Evolutionary conservation across 148 eudicot genomes (phyloP).

Genomic region (Rhododendron vialii): DNA sequence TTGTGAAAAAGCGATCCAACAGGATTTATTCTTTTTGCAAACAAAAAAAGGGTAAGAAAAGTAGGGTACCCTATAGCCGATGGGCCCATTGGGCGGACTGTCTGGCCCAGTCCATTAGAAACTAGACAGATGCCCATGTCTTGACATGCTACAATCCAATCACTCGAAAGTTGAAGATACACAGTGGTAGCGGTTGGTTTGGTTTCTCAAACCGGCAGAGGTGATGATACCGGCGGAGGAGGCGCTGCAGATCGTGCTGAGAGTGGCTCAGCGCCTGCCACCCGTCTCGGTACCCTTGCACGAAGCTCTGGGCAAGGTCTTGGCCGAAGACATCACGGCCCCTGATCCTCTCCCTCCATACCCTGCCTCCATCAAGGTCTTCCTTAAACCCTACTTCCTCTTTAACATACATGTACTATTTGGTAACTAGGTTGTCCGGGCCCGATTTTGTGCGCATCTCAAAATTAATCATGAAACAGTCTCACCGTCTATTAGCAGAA

Average conservation of each 20-base stretch:
- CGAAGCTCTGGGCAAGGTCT: slow-evolving; percentile 59
- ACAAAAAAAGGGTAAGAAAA: too few relatives aligned
- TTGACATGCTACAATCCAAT: too few relatives aligned
- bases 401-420: too few relatives aligned
- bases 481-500: too few relatives aligned
- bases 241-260: slow-evolving; percentile 54
- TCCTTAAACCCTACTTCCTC: background rate
- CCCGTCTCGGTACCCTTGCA: slow-evolving; percentile 54
- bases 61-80: too few relatives aligned
- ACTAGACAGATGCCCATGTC: too few relatives aligned
- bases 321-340: slow-evolving; percentile 66
- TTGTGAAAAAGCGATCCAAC: too few relatives aligned
- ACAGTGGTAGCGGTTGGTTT: background rate
- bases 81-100: too few relatives aligned
- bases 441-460: background rate
- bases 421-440: background rate
- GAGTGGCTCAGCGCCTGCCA: slow-evolving; percentile 45
- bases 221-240: slow-evolving; percentile 51
- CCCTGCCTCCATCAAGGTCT: slow-evolving; percentile 87
- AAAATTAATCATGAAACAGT: too few relatives aligned
- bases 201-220: background rate
- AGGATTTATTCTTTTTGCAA: too few relatives aligned
- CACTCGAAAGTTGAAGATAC: background rate
- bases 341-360: slow-evolving; percentile 95
- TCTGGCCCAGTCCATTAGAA: too few relatives aligned